phyloP scores from a whole-genome alignment of 768 basidiomycete genomes.

The Termitomyces sp. region DNA sequence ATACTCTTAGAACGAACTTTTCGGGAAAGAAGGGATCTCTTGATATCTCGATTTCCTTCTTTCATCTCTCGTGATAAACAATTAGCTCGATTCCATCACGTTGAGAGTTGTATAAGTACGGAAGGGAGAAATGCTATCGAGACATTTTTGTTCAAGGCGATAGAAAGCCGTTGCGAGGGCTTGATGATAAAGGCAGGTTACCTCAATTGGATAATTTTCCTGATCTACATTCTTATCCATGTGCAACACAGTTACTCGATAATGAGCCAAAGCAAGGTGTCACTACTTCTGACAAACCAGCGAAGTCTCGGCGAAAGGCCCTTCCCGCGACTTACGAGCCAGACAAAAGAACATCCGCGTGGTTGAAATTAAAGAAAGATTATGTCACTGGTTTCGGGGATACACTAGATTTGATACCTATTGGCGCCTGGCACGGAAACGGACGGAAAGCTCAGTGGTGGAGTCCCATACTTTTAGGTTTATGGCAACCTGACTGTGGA shows the following conservation, averaged over 20 bases:
- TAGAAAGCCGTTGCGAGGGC: slow-evolving; percentile 83
- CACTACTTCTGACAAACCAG: slow-evolving; percentile 13
- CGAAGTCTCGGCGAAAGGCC: slow-evolving; percentile 50
- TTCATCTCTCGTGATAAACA: slow-evolving; percentile 35
- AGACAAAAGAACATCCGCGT: slow-evolving; percentile 81
- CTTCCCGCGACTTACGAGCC: slow-evolving; percentile 86
- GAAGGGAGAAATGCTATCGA: slow-evolving; percentile 58
- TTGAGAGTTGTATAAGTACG: slow-evolving; percentile 64
- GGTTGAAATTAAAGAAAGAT: slow-evolving; percentile 93
- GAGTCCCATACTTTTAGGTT: slow-evolving; percentile 80
- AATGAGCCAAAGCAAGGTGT: slow-evolving; percentile 30
- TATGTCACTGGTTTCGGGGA: slow-evolving; percentile 81
- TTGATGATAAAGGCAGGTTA: slow-evolving; percentile 82
- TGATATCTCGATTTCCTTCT: slow-evolving; percentile 60
- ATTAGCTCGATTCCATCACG: slow-evolving; percentile 65
- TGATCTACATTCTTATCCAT: background rate
- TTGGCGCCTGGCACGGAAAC: slow-evolving; percentile 86
- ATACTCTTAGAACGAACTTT: slow-evolving; percentile 64
- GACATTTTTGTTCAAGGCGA: slow-evolving; percentile 70
- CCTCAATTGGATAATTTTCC: background rate
- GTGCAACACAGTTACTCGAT: slow-evolving; percentile 54
- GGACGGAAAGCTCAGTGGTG: slow-evolving; percentile 91
- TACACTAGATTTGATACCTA: slow-evolving; percentile 63
- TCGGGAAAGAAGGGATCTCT: slow-evolving; percentile 59
- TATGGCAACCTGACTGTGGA: slow-evolving; percentile 61